Evolutionary conservation across 768 basidiomycete species (phyloP).

Genomic region (Agrocybe pediades): DNA sequence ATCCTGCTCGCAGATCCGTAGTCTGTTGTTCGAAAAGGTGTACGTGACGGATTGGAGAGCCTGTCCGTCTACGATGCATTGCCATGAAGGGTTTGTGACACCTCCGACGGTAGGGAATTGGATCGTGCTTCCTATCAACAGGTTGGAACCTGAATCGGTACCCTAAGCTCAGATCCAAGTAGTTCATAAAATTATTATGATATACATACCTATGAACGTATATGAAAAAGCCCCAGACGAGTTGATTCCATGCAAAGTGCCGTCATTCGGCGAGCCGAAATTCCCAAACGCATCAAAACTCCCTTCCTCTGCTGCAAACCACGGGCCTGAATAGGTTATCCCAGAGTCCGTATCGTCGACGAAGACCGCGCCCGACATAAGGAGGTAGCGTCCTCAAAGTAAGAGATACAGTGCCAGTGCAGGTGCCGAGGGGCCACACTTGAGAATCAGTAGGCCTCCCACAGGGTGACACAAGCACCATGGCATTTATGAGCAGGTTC

Average conservation of each 20-base stretch:
- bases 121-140: slow-evolving; percentile 22
- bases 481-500: too few species aligned
- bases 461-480: too few species aligned
- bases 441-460: too few species aligned
- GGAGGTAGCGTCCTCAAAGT: too few species aligned
- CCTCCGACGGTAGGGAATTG: slow-evolving; percentile 9
- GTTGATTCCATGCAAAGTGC: slow-evolving; percentile 20
- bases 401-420: too few species aligned
- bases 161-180: too few species aligned
- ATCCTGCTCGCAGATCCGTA: slow-evolving; percentile 18
- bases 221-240: slow-evolving; percentile 16
- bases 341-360: slow-evolving; percentile 22
- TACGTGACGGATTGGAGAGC: slow-evolving; percentile 14
- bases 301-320: slow-evolving; percentile 21
- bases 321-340: slow-evolving; percentile 17
- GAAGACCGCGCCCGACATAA: slow-evolving; percentile 15
- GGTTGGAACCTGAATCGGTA: slow-evolving; percentile 11
- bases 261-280: slow-evolving; percentile 18
- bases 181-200: too few species aligned
- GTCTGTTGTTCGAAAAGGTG: slow-evolving; percentile 18
- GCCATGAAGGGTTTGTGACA: slow-evolving; percentile 22
- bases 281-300: slow-evolving; percentile 18
- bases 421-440: too few species aligned
- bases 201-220: slow-evolving; percentile 10
- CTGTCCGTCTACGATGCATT: slow-evolving; percentile 26